Evolutionary conservation across 441 rosid species (phyloP).

Genomic region (Pelargonium citronellum): DNA sequence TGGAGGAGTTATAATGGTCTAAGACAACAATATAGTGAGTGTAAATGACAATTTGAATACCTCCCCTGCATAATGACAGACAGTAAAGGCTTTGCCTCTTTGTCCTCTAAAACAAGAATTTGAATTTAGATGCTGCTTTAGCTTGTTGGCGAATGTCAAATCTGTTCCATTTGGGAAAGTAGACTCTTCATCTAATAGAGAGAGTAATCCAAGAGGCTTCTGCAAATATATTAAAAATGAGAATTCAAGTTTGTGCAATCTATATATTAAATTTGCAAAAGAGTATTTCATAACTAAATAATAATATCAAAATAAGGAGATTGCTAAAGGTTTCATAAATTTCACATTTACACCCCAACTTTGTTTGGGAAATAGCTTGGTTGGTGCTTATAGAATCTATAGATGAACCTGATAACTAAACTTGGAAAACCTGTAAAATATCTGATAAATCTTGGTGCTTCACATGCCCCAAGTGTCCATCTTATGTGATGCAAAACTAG

Average conservation of each 20-base stretch:
- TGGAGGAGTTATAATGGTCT: neutral
- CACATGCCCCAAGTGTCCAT: too few relatives aligned
- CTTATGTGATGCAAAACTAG: too few relatives aligned
- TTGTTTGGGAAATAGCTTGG: too few relatives aligned
- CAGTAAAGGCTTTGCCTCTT: conserved; percentile 69
- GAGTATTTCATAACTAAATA: neutral
- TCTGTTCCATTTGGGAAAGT: conserved; percentile 94
- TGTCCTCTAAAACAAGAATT: conserved; percentile 79
- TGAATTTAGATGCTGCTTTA: conserved; percentile 72
- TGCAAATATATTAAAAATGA: conserved; percentile 34
- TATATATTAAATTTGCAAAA: conserved; percentile 12
- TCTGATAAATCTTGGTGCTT: too few relatives aligned
- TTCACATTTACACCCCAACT: too few relatives aligned
- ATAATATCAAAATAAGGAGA: conserved; percentile 1
- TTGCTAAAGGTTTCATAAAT: neutral
- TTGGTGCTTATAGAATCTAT: too few relatives aligned
- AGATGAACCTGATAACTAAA: too few relatives aligned
- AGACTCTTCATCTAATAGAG: conserved; percentile 93
- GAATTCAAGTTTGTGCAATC: neutral
- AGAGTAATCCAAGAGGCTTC: conserved; percentile 87
- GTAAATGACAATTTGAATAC: conserved; percentile 30
- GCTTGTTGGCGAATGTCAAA: conserved; percentile 89
- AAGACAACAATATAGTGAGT: neutral
- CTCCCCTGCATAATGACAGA: conserved; percentile 95
- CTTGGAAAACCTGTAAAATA: too few relatives aligned